A percentile compares a stretch with the other conserved stretches of the same genome.
Evolutionary conservation across 257 asterid species (phyloP).

Genomic region (Cynanchum wilfordii): DNA sequence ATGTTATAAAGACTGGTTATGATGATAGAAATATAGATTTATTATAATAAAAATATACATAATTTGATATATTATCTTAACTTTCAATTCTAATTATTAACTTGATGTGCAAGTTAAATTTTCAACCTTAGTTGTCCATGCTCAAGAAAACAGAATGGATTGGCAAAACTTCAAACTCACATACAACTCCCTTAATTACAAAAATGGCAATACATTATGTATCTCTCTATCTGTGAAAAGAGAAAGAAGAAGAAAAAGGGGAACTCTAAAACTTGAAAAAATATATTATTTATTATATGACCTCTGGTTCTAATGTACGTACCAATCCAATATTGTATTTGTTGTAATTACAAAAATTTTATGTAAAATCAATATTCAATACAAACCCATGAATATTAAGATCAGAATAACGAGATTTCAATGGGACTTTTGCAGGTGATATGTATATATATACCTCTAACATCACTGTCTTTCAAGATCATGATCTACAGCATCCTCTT

Average conservation of each 20-base stretch:
- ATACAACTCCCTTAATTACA: too few species aligned
- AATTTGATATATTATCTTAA: too few species aligned
- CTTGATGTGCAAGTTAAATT: too few species aligned
- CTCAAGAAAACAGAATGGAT: too few species aligned
- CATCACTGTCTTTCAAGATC: constrained; percentile 69
- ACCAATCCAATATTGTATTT: not conserved
- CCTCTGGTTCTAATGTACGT: not conserved
- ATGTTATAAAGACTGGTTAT: too few species aligned
- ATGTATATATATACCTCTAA: not conserved
- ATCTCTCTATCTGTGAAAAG: too few species aligned
- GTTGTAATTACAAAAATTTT: not conserved
- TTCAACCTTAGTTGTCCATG: too few species aligned
- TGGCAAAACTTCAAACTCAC: too few species aligned
- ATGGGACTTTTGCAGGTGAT: not conserved
- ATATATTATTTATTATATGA: not conserved
- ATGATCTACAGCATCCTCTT: constrained; percentile 24
- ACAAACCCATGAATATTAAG: not conserved
- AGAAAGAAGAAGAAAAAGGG: not conserved
- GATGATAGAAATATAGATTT: too few species aligned
- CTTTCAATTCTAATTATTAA: too few species aligned
- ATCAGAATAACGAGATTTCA: not conserved
- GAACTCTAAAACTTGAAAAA: not conserved
- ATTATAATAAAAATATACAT: too few species aligned
- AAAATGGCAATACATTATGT: too few species aligned
- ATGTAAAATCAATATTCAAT: not conserved